Evolutionary conservation across 2,329 filamentous ascomycete genomes (phyloP).

Genomic region (Pestalotiopsis sp.): DNA sequence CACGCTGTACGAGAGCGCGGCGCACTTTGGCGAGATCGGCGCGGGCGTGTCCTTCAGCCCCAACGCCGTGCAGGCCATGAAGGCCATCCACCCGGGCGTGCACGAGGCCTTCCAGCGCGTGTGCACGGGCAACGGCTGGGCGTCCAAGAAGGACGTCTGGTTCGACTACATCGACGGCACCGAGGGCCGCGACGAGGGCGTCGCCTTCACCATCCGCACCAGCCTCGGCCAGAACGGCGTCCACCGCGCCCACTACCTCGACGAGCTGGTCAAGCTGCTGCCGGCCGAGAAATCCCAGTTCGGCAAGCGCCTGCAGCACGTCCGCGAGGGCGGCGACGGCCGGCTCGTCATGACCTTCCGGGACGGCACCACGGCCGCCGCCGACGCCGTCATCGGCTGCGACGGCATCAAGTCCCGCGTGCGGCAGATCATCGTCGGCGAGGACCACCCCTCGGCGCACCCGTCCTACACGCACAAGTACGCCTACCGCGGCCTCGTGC

Average conservation of each 20-base stretch:
- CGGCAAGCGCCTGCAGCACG: conserved; percentile 32
- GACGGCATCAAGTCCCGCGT: conserved; percentile 66
- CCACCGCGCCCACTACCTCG: conserved; percentile 41
- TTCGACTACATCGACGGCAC: conserved; percentile 17
- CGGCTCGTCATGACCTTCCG: conserved; percentile 32
- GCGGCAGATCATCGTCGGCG: conserved; percentile 52
- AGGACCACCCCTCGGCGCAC: conserved; percentile 26
- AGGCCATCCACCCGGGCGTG: conserved; percentile 29
- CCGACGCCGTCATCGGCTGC: conserved; percentile 56
- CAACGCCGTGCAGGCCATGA: conserved; percentile 36
- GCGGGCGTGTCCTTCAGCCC: conserved; percentile 39
- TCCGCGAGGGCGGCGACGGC: conserved; percentile 29
- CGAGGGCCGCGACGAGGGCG: neutral
- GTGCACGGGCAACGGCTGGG: conserved; percentile 14
- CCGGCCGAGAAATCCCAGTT: conserved; percentile 34
- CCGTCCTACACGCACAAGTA: conserved; percentile 40
- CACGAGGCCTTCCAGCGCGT: conserved; percentile 24
- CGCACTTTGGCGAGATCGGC: conserved; percentile 36
- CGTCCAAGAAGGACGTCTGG: conserved; percentile 10
- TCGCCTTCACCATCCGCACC: conserved; percentile 6
- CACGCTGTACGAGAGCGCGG: conserved; percentile 38
- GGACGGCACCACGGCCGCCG: conserved; percentile 40
- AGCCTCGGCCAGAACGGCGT: conserved; percentile 22
- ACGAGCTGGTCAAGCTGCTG: conserved; percentile 40
- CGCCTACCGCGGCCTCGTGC: conserved; percentile 48